phyloP scores from a whole-genome alignment of 2,329 filamentous ascomycete genomes.

The Colletotrichum chrysophilum region DNA sequence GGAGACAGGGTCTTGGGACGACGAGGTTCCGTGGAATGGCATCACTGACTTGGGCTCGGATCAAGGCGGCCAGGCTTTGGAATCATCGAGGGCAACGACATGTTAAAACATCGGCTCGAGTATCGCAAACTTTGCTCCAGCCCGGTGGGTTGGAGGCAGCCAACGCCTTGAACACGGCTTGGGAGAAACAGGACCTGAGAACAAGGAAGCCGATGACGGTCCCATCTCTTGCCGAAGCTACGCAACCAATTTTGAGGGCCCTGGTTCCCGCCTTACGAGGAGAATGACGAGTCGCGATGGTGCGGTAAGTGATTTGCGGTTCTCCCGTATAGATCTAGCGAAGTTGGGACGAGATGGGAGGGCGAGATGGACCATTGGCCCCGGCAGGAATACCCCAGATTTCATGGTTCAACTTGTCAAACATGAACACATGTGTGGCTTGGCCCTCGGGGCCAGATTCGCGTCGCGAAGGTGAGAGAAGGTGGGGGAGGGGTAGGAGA shows the following conservation, averaged over 20 bases:
- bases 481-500: background rate
- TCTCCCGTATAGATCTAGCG: background rate
- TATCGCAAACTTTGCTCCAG: background rate
- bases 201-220: background rate
- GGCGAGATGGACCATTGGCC: background rate
- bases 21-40: background rate
- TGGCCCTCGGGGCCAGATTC: background rate
- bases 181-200: background rate
- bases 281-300: background rate
- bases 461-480: background rate
- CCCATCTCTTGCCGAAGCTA: background rate
- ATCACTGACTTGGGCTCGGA: background rate
- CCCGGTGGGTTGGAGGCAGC: background rate
- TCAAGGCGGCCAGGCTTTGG: background rate
- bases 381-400: background rate
- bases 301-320: background rate
- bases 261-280: background rate
- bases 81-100: background rate
- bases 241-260: background rate
- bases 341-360: background rate
- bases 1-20: background rate
- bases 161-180: background rate
- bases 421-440: slow-evolving; percentile 7
- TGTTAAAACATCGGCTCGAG: background rate
- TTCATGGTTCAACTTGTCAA: slow-evolving; percentile 9